Evolutionary conservation across 2,329 filamentous ascomycete species (phyloP).

Genomic region (Lasiodiplodia citricola): DNA sequence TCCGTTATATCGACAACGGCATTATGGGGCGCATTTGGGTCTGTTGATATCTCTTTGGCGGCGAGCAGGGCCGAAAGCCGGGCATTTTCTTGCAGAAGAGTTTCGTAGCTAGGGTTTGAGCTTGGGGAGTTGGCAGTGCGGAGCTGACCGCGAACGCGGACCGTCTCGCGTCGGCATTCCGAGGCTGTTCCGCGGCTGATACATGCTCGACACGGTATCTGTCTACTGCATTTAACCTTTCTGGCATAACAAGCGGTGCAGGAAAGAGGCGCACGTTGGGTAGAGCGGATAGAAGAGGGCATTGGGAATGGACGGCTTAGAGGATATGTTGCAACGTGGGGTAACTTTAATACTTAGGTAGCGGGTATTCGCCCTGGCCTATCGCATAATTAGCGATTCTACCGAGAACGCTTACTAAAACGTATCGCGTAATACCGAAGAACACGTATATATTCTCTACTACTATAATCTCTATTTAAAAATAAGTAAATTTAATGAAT

Average conservation of each 20-base stretch:
- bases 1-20: constrained; percentile 28
- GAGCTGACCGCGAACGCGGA: constrained; percentile 29
- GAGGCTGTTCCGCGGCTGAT: constrained; percentile 27
- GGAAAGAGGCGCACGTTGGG: constrained; percentile 29
- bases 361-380: background rate
- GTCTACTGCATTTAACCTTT: constrained; percentile 29
- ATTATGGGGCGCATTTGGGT: background rate
- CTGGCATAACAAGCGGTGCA: constrained; percentile 29
- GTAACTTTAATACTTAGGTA: background rate
- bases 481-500: no score
- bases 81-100: constrained; percentile 29
- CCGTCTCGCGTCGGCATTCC: constrained; percentile 29
- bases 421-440: no score
- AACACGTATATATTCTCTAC: no score
- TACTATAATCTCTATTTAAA: no score
- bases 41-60: background rate
- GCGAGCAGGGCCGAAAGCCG: constrained; percentile 27
- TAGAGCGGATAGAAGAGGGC: constrained; percentile 1
- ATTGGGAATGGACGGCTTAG: background rate
- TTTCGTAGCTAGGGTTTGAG: constrained; percentile 25
- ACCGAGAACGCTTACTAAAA: no score
- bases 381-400: background rate
- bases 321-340: background rate
- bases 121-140: constrained; percentile 26
- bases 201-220: constrained; percentile 29